Conservation (phyloP, 768 basidiomycete species). For the Psilocybe cyanescens region DNA sequence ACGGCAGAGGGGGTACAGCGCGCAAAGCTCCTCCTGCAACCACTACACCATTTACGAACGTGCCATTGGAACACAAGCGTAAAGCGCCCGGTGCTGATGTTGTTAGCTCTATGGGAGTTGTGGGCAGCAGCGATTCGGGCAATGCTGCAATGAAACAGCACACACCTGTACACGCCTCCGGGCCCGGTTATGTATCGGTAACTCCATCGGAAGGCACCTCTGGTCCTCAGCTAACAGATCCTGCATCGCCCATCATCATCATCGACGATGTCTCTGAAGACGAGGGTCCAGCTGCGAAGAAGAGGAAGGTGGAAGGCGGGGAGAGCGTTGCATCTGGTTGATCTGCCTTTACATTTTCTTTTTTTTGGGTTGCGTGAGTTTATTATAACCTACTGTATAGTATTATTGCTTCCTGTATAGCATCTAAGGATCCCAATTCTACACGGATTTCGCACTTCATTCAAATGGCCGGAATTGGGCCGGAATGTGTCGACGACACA, state of each 20-base stretch:
- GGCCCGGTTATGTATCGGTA: conserved; percentile 1
- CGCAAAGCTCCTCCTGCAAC: conserved; percentile 29
- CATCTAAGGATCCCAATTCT: conserved; percentile 10
- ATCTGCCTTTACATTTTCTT: conserved; percentile 9
- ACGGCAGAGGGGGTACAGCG: conserved; percentile 30
- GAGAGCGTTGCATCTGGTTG: conserved; percentile 19
- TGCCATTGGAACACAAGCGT: conserved; percentile 36
- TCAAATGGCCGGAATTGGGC: not conserved
- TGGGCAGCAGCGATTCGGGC: not conserved
- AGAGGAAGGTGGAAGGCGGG: conserved; percentile 49
- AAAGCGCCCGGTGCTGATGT: conserved; percentile 15
- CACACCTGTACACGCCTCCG: conserved; percentile 6
- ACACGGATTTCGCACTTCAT: not conserved
- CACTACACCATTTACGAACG: conserved; percentile 48
- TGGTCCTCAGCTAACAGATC: conserved; percentile 36
- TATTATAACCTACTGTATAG: conserved; percentile 20
- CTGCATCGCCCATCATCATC: conserved; percentile 60
- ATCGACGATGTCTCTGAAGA: conserved; percentile 69
- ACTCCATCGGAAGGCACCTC: conserved; percentile 22
- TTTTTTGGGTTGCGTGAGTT: conserved; percentile 4
- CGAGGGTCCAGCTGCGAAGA: conserved; percentile 59
- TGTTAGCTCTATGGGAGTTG: not conserved
- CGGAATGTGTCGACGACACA: not conserved
- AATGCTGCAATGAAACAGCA: conserved; percentile 12
- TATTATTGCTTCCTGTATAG: conserved; percentile 15